Evolutionary conservation across 1,139 yeast genomes (phyloP).

Genomic region (Arxiozyma telluris): DNA sequence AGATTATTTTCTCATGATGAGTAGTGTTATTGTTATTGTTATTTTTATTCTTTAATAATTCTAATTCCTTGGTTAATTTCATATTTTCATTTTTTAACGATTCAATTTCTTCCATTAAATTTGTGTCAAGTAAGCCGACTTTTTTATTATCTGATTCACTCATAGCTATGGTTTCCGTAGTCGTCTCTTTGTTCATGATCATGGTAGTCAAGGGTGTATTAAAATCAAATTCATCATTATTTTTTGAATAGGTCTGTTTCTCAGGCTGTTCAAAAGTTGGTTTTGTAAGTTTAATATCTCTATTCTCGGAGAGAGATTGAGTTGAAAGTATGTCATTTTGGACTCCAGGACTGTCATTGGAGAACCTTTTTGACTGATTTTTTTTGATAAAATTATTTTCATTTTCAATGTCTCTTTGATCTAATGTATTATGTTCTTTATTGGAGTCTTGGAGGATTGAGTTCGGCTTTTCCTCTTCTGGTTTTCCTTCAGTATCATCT

Average conservation of each 20-base stretch:
- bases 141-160: neutral
- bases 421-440: neutral
- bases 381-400: too few relatives aligned
- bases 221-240: neutral
- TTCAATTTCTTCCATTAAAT: neutral
- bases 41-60: neutral
- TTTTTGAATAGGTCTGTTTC: neutral
- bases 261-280: neutral
- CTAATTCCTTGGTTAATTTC: neutral
- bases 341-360: neutral
- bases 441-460: neutral
- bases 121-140: neutral
- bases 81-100: slow-evolving; percentile 1
- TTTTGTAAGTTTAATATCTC: neutral
- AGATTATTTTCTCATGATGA: neutral
- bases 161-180: neutral
- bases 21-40: too few relatives aligned
- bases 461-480: neutral
- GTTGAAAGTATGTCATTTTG: neutral
- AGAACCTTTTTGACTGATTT: neutral
- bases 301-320: neutral
- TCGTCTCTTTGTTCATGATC: neutral
- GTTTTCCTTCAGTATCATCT: neutral
- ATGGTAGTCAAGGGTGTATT: neutral
- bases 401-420: too few relatives aligned